Evolutionary conservation across 495 filamentous ascomycete species (phyloP).

Genomic region (Penicillium salamii): DNA sequence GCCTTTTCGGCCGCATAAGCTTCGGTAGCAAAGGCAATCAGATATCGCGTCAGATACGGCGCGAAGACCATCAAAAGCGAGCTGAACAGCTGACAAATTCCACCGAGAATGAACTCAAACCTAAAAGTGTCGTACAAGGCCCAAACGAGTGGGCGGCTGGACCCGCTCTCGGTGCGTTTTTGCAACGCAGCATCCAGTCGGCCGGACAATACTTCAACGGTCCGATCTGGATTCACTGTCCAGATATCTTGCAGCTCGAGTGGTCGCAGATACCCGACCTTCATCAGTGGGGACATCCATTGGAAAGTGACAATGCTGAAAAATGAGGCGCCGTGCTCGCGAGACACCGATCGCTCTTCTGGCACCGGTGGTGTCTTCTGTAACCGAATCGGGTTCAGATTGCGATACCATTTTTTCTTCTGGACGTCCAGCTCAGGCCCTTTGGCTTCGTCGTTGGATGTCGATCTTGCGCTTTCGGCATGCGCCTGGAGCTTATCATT

Average conservation of each 20-base stretch:
- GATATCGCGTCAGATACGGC: conserved; percentile 68
- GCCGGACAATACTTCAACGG: conserved; percentile 62
- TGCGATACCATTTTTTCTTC: conserved; percentile 51
- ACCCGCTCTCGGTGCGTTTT: conserved; percentile 59
- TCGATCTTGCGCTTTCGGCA: conserved; percentile 13
- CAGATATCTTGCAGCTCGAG: conserved; percentile 85
- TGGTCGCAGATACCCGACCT: conserved; percentile 73
- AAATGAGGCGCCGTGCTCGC: conserved; percentile 52
- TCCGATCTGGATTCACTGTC: conserved; percentile 75
- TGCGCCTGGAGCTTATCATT: conserved; percentile 12
- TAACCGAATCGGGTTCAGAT: conserved; percentile 54
- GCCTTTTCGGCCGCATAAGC: conserved; percentile 61
- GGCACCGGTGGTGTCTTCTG: conserved; percentile 53
- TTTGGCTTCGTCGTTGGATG: conserved; percentile 21
- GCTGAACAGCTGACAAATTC: conserved; percentile 69
- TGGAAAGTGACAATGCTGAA: conserved; percentile 57
- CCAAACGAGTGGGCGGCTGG: conserved; percentile 71
- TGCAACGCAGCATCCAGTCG: conserved; percentile 66
- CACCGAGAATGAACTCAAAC: conserved; percentile 80
- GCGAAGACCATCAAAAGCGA: conserved; percentile 70
- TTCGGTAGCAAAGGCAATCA: conserved; percentile 76
- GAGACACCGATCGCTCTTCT: conserved; percentile 43
- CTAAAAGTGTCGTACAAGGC: conserved; percentile 87
- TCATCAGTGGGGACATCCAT: conserved; percentile 61
- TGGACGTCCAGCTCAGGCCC: conserved; percentile 5